Evolutionary conservation across 140 eudicot species (phyloP).

Genomic region (Oenanthe javanica): DNA sequence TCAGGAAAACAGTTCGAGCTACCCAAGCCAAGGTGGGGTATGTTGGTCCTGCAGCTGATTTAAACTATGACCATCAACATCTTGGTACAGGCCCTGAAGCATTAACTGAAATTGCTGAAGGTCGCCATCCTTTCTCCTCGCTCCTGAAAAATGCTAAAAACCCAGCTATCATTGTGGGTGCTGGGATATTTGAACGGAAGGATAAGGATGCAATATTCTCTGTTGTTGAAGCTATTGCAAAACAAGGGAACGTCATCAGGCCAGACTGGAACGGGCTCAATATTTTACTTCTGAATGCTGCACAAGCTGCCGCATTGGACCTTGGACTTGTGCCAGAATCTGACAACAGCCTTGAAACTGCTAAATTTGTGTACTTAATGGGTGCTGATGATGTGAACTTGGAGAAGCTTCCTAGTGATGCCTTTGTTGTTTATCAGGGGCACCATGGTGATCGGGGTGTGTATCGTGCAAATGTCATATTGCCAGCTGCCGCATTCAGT

Average conservation of each 20-base stretch:
- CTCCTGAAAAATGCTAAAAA: conserved; percentile 59
- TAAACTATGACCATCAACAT: conserved; percentile 78
- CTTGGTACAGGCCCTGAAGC: conserved; percentile 89
- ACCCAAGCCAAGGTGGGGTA: conserved; percentile 84
- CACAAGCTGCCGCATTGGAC: conserved; percentile 98
- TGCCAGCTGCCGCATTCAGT: conserved; percentile 79
- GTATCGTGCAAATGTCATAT: conserved; percentile 83
- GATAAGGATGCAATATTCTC: conserved; percentile 88
- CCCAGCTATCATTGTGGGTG: conserved; percentile 78
- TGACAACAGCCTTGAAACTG: conserved; percentile 59
- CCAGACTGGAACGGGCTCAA: conserved; percentile 97
- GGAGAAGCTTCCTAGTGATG: conserved; percentile 71
- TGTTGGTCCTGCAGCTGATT: conserved; percentile 71
- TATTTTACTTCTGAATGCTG: conserved; percentile 69
- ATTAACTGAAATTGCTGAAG: conserved; percentile 59
- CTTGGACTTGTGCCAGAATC: conserved; percentile 90
- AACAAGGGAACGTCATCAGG: conserved; percentile 42
- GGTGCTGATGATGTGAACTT: conserved; percentile 83
- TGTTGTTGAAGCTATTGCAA: conserved; percentile 56
- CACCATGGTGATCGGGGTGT: conserved; percentile 94
- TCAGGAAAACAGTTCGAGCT: conserved; percentile 73
- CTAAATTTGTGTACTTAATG: conserved; percentile 78
- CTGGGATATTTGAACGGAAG: conserved; percentile 68
- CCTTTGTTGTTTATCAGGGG: conserved; percentile 94
- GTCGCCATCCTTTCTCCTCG: conserved; percentile 63